phyloP scores from a whole-genome alignment of 2,329 filamentous ascomycete genomes.

The Penicillium sp. region DNA sequence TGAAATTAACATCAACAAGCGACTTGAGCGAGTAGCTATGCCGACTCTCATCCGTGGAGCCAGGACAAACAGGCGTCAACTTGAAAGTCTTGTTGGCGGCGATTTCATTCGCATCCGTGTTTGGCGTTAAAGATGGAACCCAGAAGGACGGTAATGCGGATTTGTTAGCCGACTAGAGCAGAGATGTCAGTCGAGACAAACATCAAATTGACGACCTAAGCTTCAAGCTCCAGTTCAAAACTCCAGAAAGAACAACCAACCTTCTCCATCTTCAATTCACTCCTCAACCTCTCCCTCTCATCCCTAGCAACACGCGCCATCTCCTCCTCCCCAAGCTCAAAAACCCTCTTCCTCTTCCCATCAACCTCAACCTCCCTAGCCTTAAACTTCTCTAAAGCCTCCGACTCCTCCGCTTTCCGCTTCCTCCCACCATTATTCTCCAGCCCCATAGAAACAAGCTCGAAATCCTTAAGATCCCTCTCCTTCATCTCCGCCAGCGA shows the following conservation, averaged over 20 bases:
- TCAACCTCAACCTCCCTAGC: slow-evolving; percentile 27
- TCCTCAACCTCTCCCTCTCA: slow-evolving; percentile 68
- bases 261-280: slow-evolving; percentile 70
- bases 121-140: slow-evolving; percentile 80
- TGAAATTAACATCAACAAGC: slow-evolving; percentile 74
- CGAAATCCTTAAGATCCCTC: slow-evolving; percentile 76
- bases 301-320: slow-evolving; percentile 66
- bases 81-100: slow-evolving; percentile 62
- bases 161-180: slow-evolving; percentile 53
- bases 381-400: slow-evolving; percentile 27
- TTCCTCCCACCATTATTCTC: slow-evolving; percentile 25
- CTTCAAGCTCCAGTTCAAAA: background rate
- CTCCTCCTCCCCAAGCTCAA: slow-evolving; percentile 75
- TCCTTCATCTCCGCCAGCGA: slow-evolving; percentile 68
- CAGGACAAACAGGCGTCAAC: slow-evolving; percentile 71
- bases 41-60: slow-evolving; percentile 61
- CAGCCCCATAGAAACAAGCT: slow-evolving; percentile 73
- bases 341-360: slow-evolving; percentile 66
- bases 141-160: slow-evolving; percentile 81
- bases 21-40: slow-evolving; percentile 77
- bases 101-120: slow-evolving; percentile 56
- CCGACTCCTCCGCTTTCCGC: slow-evolving; percentile 3
- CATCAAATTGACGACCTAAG: background rate
- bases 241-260: slow-evolving; percentile 28
- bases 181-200: background rate